phyloP scores from a whole-genome alignment of 192 early-diverging fungal species.

The Coemansia sp. region DNA sequence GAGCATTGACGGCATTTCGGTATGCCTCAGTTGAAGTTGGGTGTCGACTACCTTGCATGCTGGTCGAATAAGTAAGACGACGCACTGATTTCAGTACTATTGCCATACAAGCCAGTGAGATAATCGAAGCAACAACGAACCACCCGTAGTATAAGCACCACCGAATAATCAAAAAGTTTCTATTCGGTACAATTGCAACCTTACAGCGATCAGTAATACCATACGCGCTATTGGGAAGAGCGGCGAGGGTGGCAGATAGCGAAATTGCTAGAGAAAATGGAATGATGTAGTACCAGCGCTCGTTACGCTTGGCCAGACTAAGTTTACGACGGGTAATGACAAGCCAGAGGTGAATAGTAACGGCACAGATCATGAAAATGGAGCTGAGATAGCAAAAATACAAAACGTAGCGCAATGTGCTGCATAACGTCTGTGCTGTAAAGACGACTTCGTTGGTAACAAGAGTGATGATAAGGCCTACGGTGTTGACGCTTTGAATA shows the following conservation, averaged over 20 bases:
- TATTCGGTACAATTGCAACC: slow-evolving; percentile 19
- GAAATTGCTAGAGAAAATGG: slow-evolving; percentile 34
- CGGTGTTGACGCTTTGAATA: slow-evolving; percentile 44
- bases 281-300: slow-evolving; percentile 57
- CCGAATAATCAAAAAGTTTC: slow-evolving; percentile 34
- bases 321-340: slow-evolving; percentile 50
- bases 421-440: slow-evolving; percentile 29
- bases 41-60: background rate
- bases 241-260: slow-evolving; percentile 30
- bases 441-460: slow-evolving; percentile 28
- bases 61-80: slow-evolving; percentile 39
- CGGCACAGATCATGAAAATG: slow-evolving; percentile 51
- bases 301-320: slow-evolving; percentile 30
- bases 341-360: slow-evolving; percentile 51
- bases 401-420: slow-evolving; percentile 42
- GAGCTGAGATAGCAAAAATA: slow-evolving; percentile 53
- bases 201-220: slow-evolving; percentile 27
- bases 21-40: slow-evolving; percentile 44
- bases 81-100: slow-evolving; percentile 39
- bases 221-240: slow-evolving; percentile 44
- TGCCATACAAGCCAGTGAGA: slow-evolving; percentile 48
- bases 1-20: slow-evolving; percentile 46
- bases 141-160: slow-evolving; percentile 55
- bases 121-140: slow-evolving; percentile 44
- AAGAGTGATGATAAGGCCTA: slow-evolving; percentile 42